These are phyloP conservation scores for Bruguiera sexangula DNA, from an alignment of 345 rosid species.

Conservation along the genomic window DNA sequence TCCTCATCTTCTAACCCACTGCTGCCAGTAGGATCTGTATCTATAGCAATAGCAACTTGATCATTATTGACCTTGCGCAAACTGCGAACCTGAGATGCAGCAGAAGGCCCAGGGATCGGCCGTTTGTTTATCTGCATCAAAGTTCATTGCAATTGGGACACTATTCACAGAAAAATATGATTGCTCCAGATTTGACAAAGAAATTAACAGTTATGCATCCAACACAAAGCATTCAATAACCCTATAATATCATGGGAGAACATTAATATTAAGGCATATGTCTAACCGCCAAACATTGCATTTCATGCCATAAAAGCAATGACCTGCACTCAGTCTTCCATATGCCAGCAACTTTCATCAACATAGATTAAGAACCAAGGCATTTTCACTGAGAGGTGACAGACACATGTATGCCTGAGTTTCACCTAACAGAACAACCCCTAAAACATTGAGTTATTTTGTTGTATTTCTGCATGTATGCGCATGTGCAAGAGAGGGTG, in stretches of 20 bases:
- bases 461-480: no score
- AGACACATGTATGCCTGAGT: no score
- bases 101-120: conserved; percentile 47
- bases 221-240: no score
- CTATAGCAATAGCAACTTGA: conserved; percentile 85
- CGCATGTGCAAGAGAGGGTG: not conserved
- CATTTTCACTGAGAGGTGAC: no score
- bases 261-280: not conserved
- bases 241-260: not conserved
- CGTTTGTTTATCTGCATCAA: conserved; percentile 66
- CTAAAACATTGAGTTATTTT: not conserved
- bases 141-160: conserved; percentile 8
- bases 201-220: not conserved
- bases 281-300: no score
- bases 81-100: conserved; percentile 80
- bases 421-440: not conserved
- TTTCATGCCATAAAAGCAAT: no score
- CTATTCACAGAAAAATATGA: not conserved
- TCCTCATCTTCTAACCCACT: conserved; percentile 74
- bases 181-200: not conserved
- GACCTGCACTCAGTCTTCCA: no score
- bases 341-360: no score
- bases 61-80: conserved; percentile 81
- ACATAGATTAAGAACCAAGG: not conserved
- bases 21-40: conserved; percentile 42